phyloP scores from a whole-genome alignment of 495 filamentous ascomycete species.

The Hypoxylon crocopeplum region DNA sequence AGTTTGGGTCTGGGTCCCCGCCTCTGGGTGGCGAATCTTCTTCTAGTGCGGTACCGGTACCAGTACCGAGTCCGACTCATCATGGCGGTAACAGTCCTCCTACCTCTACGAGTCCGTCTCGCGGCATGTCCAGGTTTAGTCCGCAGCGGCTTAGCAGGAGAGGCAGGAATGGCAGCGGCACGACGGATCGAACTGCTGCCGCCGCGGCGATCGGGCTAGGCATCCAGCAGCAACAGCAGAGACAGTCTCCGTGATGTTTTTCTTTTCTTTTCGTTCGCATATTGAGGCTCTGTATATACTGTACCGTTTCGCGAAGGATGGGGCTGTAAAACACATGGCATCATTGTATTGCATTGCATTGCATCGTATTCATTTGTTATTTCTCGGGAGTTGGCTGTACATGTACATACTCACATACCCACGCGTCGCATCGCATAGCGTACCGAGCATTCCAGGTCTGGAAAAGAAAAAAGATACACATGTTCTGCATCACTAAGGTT shows the following conservation, averaged over 20 bases:
- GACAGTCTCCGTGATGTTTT: constrained; percentile 5
- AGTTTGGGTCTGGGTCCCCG: constrained; percentile 43
- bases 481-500: constrained; percentile 1
- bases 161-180: constrained; percentile 3
- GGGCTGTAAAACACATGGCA: background rate
- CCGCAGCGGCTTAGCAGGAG: constrained; percentile 15
- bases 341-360: no score
- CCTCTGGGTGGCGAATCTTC: background rate
- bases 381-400: constrained; percentile 1
- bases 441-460: constrained; percentile 7
- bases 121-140: constrained; percentile 6
- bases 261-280: background rate
- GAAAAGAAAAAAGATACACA: constrained; percentile 4
- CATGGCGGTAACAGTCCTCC: background rate
- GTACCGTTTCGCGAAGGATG: background rate
- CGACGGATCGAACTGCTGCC: background rate
- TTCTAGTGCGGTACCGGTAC: background rate
- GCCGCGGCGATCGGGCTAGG: constrained; percentile 17
- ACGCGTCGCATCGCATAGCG: background rate
- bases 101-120: constrained; percentile 2
- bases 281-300: constrained; percentile 10
- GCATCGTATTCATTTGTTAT: background rate
- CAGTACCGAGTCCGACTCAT: background rate
- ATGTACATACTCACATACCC: constrained; percentile 1
- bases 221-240: constrained; percentile 9